Percentiles rank a stretch among this genome's conserved stretches.
Conservation (phyloP, 768 basidiomycete genomes). For the Suillus decipiens region DNA sequence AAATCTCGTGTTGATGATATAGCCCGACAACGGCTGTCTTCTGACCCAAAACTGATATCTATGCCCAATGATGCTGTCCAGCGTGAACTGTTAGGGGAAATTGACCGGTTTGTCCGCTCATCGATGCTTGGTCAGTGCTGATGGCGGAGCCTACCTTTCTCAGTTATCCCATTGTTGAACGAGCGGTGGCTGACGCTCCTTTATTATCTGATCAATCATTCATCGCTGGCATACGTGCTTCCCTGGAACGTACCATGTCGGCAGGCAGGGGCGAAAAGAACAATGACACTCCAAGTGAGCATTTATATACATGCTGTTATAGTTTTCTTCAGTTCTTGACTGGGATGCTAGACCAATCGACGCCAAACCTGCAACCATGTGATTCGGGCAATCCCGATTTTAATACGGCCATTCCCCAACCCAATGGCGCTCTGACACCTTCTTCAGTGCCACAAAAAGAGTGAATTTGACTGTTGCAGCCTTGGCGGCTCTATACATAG, state of each 20-base stretch:
- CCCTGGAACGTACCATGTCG: conserved; percentile 47
- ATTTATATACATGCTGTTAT: conserved; percentile 13
- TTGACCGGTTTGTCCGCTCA: conserved; percentile 56
- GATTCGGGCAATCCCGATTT: background rate
- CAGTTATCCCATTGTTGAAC: conserved; percentile 69
- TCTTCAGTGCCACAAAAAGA: background rate
- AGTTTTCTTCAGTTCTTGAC: background rate
- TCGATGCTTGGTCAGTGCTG: background rate
- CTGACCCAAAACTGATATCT: conserved; percentile 55
- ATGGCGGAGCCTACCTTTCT: background rate
- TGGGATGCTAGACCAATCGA: conserved; percentile 1
- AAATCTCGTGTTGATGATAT: conserved; percentile 63
- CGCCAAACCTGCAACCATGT: background rate
- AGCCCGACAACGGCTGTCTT: conserved; percentile 52
- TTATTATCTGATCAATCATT: conserved; percentile 52
- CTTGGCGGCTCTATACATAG: background rate
- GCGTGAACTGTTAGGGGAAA: conserved; percentile 68
- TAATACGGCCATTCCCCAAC: background rate
- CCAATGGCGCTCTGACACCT: background rate
- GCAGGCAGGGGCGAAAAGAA: conserved; percentile 33
- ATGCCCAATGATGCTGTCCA: conserved; percentile 54
- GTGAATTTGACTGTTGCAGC: background rate
- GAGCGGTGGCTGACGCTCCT: conserved; percentile 53
- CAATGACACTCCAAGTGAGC: conserved; percentile 6
- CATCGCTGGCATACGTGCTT: conserved; percentile 41